Evolutionary conservation across 2,329 filamentous ascomycete species (phyloP), one percentile per base, ranked within the genome.

Genomic region (Ophiostoma australiae): DNA sequence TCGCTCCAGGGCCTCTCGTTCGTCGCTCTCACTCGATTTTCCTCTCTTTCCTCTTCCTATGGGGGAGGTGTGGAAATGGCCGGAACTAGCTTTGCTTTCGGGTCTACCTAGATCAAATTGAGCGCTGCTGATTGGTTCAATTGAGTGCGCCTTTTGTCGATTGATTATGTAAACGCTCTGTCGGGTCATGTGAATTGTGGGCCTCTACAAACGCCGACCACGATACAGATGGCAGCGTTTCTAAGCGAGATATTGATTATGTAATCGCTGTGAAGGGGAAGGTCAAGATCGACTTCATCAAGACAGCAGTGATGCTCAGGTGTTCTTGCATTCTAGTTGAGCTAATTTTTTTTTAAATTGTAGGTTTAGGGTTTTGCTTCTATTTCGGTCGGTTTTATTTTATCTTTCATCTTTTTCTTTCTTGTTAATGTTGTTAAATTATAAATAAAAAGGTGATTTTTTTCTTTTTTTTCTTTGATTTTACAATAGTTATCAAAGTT

Each of bases 191-290:
- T 67, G 66, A 48, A 67, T 31, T 17, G 1, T 17, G 37, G 66
- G 66, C 3, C 65, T 13, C 10, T 23, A 1, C 20, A 41, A 13
- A 27, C 23, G 10, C 33, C 31, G 27, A 39, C 52, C 52, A 58
- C 52, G 52, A 58, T 58, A 27, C 52, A 58, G 23, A 58, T 27
- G 23, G 23, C 52, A 48, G 52, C 52, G 52, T 44, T 44, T 35
- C 65, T 20, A 67, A 41, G 35, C 69, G 81, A 80, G 78, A 75
- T 81, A 79, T 77, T 79, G 33, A 17, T 63, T 63, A 63, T 63
- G 27, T 63, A 33, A 63, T 33, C 58, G 4, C 5, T 3, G 23
- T 33, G 3, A 2, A 58, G 52, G 52, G 58, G 58, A 63, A 17
- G 27, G 15, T 33, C 4, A 7, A 33, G 33, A 58, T 58, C 10